Percentiles rank a stretch among this genome's conserved stretches.
Conservation (phyloP, 139 green algal genomes). For the Picochlorum sp. region DNA sequence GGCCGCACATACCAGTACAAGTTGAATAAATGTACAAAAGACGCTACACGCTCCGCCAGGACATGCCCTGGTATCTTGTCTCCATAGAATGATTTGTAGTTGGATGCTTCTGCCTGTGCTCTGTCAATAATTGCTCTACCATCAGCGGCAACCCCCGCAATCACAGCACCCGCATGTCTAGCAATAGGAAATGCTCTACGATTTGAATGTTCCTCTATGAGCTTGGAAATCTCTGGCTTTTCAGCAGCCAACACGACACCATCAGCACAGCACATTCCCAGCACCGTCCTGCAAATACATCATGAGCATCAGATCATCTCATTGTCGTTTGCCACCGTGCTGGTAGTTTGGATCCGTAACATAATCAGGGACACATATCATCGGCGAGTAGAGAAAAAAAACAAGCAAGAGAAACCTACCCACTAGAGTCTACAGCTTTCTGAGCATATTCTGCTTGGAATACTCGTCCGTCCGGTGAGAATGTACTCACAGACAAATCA, state of each 20-base stretch:
- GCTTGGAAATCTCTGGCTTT: constrained; percentile 93
- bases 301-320: neutral
- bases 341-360: too few species aligned
- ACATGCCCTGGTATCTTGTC: constrained; percentile 84
- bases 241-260: constrained; percentile 92
- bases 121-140: constrained; percentile 78
- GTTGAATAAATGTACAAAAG: constrained; percentile 94
- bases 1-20: constrained; percentile 86
- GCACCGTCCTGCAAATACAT: constrained; percentile 64
- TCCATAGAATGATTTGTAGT: constrained; percentile 71
- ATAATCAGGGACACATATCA: too few species aligned
- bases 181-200: constrained; percentile 77
- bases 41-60: constrained; percentile 81
- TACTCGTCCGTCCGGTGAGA: constrained; percentile 91
- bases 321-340: too few species aligned
- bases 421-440: constrained; percentile 96
- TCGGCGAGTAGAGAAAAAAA: too few species aligned
- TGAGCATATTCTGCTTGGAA: constrained; percentile 98
- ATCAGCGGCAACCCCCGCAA: constrained; percentile 68
- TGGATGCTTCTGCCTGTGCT: constrained; percentile 36
- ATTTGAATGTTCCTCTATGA: constrained; percentile 87
- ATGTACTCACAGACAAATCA: constrained; percentile 93
- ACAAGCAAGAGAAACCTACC: constrained; percentile 40
- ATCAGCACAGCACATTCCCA: constrained; percentile 92
- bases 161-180: constrained; percentile 68